Percentiles rank a stretch among this genome's conserved stretches.
Conservation (phyloP, 495 filamentous ascomycete species). For the Elaphomyces granulatus region DNA sequence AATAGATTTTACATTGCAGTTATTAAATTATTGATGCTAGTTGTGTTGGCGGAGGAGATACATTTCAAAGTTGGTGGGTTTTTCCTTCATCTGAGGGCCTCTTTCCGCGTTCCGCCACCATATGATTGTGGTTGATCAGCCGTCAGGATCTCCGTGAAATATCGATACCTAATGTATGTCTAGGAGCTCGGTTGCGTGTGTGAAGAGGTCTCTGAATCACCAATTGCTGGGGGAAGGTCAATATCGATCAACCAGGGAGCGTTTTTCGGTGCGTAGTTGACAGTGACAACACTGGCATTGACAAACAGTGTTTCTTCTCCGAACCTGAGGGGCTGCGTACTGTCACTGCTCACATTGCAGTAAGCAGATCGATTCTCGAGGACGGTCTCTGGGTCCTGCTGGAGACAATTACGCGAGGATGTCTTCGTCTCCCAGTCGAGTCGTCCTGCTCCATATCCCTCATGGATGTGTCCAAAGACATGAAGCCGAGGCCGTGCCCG, state of each 20-base stretch:
- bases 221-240: constrained; percentile 30
- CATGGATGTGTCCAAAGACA: constrained; percentile 51
- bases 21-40: constrained; percentile 10
- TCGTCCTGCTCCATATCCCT: constrained; percentile 54
- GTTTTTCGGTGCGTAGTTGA: constrained; percentile 35
- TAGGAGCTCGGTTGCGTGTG: not conserved
- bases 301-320: constrained; percentile 55
- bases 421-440: constrained; percentile 35
- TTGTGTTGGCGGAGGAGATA: constrained; percentile 3
- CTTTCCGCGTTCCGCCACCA: too few relatives aligned
- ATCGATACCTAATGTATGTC: constrained; percentile 1
- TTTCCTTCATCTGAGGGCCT: constrained; percentile 1
- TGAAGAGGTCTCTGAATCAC: not conserved
- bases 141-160: too few relatives aligned
- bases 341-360: constrained; percentile 28
- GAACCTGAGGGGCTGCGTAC: constrained; percentile 20
- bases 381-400: constrained; percentile 24
- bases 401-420: constrained; percentile 14
- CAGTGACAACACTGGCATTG: constrained; percentile 50
- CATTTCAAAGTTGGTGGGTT: not conserved
- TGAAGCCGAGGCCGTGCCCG: constrained; percentile 36
- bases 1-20: too few relatives aligned
- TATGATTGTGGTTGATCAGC: too few relatives aligned
- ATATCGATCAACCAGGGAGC: constrained; percentile 52
- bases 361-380: constrained; percentile 27